Base-by-base conservation (phyloP, 2,329 filamentous ascomycete species). In the Nemania sp. region DNA sequence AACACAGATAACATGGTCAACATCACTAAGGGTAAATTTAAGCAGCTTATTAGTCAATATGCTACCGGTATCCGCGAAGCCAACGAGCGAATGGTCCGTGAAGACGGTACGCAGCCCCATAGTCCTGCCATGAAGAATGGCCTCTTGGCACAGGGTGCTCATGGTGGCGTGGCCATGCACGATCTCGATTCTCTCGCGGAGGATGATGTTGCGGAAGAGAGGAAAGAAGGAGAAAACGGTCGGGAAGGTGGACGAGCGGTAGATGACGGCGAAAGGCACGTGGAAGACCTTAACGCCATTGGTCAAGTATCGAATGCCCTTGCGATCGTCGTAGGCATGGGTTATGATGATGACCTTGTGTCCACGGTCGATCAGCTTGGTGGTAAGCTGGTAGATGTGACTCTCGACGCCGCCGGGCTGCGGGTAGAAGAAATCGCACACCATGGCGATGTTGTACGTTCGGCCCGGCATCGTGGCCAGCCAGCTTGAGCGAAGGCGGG, bases 221-320 rank as follows among this genome's bases (percentile, higher is more conserved):
- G 95, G 94, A 66, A 99, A 99, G 76, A 96, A 97, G 24, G 93
- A 97, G 77, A 97, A 97, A 68, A 99, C 91, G 5, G 95, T 97
- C 0, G 94, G 94, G 67, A 99, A 93, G 11, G 91, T 95, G 4
- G 91, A 85, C 60, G 91, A 89, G 64, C 95, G 91, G 72, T 97
- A 97, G 65, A 99, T 92, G 71, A 97, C 86, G 70, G 96, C 83
- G 72, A 97, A 97, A 3, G 94, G 95, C 15, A 97, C 88, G 72
- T 99, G 91, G 75, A 97, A 99, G 73, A 97, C 94, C 71, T 99
- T 99, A 68, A 99, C 83, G 48, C 94, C 93, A 70, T 99, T 99
- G 56, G 93, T 97, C 59, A 99, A 84, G 69, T 97, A 99, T 54
- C 94, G 89, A 17, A 99, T 84, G 9, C 94, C 94, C 49, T 89